These are phyloP conservation scores for Paecilomyces sp. DNA, from an alignment of 2,329 filamentous ascomycete species.

Conservation along the genomic window DNA sequence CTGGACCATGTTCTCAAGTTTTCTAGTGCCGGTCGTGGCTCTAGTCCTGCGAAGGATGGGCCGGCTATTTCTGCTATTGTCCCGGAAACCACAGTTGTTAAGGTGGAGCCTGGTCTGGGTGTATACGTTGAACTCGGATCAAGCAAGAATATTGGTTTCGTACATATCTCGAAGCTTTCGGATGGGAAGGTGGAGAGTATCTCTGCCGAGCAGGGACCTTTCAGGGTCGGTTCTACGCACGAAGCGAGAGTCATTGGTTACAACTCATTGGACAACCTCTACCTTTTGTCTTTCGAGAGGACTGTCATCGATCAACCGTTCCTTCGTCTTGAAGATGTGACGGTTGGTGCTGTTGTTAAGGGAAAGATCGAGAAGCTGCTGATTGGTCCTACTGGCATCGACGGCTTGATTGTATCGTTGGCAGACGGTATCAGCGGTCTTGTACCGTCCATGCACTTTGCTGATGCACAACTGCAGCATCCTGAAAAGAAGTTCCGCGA, in stretches of 20 bases:
- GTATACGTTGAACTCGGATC: conserved; percentile 69
- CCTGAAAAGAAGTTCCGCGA: conserved; percentile 95
- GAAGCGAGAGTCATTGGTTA: conserved; percentile 78
- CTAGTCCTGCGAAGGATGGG: conserved; percentile 39
- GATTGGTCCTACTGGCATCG: conserved; percentile 68
- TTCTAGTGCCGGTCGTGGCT: conserved; percentile 20
- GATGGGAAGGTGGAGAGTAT: conserved; percentile 84
- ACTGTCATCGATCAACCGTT: conserved; percentile 79
- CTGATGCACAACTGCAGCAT: conserved; percentile 79
- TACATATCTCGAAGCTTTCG: conserved; percentile 87
- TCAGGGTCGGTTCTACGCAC: conserved; percentile 70
- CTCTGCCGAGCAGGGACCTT: conserved; percentile 68
- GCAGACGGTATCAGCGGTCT: conserved; percentile 84
- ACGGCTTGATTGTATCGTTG: conserved; percentile 73
- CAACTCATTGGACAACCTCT: conserved; percentile 78
- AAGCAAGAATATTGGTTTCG: conserved; percentile 67
- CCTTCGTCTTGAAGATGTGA: conserved; percentile 84
- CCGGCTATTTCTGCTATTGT: conserved; percentile 59
- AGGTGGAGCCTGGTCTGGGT: conserved; percentile 73
- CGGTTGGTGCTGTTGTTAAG: conserved; percentile 70
- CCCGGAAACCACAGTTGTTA: conserved; percentile 69
- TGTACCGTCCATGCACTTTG: conserved; percentile 79
- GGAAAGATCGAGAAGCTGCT: conserved; percentile 80
- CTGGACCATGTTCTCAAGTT: conserved; percentile 75
- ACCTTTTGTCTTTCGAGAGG: conserved; percentile 76